Evolutionary conservation across 345 rosid genomes (phyloP).

Genomic region (Xanthoceras sorbifolium): DNA sequence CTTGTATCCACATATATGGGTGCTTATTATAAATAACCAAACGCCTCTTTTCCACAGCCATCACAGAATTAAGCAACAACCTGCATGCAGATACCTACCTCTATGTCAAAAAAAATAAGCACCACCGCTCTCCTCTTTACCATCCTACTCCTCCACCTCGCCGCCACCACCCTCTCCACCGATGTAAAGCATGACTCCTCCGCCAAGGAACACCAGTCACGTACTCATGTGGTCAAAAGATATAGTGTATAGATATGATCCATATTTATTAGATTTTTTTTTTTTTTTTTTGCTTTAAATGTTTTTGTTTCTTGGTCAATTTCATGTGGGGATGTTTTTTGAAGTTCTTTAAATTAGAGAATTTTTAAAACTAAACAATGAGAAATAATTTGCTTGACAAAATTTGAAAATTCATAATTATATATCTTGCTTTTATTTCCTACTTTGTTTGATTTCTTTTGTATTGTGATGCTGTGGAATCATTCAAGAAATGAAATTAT

Average conservation of each 20-base stretch:
- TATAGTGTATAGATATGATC: neutral
- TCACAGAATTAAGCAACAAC: neutral
- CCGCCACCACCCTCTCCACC: neutral
- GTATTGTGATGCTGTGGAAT: neutral
- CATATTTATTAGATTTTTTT: neutral
- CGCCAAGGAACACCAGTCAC: neutral
- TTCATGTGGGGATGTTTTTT: neutral
- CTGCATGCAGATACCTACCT: neutral
- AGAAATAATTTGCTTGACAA: too few relatives aligned
- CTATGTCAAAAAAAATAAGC: neutral
- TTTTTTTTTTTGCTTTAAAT: too few relatives aligned
- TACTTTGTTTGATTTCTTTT: too few relatives aligned
- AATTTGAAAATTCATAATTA: too few relatives aligned
- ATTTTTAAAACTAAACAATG: too few relatives aligned
- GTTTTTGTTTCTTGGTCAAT: neutral
- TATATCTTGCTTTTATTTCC: too few relatives aligned
- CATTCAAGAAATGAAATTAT: neutral
- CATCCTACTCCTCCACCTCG: neutral
- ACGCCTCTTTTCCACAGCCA: neutral
- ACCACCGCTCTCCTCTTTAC: neutral
- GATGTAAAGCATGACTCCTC: neutral
- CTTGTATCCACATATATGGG: neutral
- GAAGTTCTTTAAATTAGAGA: neutral
- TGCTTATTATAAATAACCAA: neutral
- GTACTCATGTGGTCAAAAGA: neutral